Percentiles rank a stretch among this genome's conserved stretches.
Conservation (phyloP, 768 basidiomycete genomes). For the Coprinopsis strossmayeri region DNA sequence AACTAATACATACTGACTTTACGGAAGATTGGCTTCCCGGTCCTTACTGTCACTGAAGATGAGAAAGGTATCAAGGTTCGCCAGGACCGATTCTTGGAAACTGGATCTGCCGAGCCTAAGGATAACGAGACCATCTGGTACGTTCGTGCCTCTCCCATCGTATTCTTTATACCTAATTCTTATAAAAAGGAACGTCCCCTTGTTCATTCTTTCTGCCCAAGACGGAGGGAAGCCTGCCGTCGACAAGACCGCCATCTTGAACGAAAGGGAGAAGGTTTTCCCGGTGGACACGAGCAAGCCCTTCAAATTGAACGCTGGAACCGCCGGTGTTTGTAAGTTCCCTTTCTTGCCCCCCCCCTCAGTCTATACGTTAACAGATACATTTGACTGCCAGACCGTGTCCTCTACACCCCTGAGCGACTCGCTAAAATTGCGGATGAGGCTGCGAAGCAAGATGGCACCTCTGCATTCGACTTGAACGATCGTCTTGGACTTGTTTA, state of each 20-base stretch:
- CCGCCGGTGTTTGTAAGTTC: slow-evolving; percentile 79
- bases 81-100: slow-evolving; percentile 91
- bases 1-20: not conserved
- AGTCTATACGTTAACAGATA: not conserved
- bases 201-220: slow-evolving; percentile 63
- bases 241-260: slow-evolving; percentile 59
- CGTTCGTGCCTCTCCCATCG: slow-evolving; percentile 2
- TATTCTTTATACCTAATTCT: no score
- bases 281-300: slow-evolving; percentile 65
- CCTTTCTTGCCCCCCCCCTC: slow-evolving; percentile 1
- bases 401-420: slow-evolving; percentile 77
- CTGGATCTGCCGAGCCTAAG: slow-evolving; percentile 67
- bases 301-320: slow-evolving; percentile 90
- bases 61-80: slow-evolving; percentile 65
- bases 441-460: slow-evolving; percentile 50
- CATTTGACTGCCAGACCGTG: slow-evolving; percentile 51
- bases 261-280: slow-evolving; percentile 61
- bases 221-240: slow-evolving; percentile 48
- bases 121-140: slow-evolving; percentile 90
- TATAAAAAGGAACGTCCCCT: slow-evolving; percentile 83
- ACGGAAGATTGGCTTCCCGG: slow-evolving; percentile 69
- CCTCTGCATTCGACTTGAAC: slow-evolving; percentile 63
- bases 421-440: slow-evolving; percentile 74
- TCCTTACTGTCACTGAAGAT: slow-evolving; percentile 79
- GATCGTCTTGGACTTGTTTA: slow-evolving; percentile 88